Evolutionary conservation across 75 land plant species (phyloP).

Genomic region (Pinus tabuliformis): DNA sequence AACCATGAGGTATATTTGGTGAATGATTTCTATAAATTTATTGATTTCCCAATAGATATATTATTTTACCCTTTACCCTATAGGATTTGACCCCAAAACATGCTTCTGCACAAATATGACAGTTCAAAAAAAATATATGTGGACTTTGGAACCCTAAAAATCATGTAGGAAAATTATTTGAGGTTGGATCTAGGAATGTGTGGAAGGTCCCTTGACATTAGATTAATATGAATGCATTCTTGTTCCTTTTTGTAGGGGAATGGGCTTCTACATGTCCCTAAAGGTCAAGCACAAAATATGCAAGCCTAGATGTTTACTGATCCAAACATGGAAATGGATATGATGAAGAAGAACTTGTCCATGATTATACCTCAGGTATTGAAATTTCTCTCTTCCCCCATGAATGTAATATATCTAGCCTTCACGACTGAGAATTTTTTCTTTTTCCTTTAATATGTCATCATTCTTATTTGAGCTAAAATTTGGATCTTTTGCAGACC

Average conservation of each 20-base stretch:
- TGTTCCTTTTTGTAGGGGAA: conserved; percentile 52
- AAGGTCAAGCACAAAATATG: conserved; percentile 81
- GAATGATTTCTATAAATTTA: not conserved
- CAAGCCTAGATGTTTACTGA: conserved; percentile 97
- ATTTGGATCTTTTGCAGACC: conserved; percentile 42
- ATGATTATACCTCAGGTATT: conserved; percentile 95
- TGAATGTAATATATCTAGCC: not conserved
- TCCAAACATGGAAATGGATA: conserved; percentile 99
- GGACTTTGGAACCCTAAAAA: no score
- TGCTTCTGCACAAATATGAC: not conserved
- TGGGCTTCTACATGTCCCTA: conserved; percentile 87
- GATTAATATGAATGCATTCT: not conserved
- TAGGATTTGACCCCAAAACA: not conserved
- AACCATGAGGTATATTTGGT: conserved; percentile 62
- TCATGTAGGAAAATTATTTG: no score
- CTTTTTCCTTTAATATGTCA: conserved; percentile 5
- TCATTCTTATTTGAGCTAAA: not conserved
- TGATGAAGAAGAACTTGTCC: conserved; percentile 98
- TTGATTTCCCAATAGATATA: not conserved
- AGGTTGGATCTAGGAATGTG: not conserved
- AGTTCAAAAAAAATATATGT: no score
- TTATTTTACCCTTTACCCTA: not conserved
- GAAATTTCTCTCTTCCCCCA: not conserved
- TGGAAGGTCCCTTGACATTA: not conserved
- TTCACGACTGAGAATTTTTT: not conserved